Percentiles rank a stretch among this genome's conserved stretches.
Conservation (phyloP, 768 basidiomycete species). For the Suillus tomentosus region DNA sequence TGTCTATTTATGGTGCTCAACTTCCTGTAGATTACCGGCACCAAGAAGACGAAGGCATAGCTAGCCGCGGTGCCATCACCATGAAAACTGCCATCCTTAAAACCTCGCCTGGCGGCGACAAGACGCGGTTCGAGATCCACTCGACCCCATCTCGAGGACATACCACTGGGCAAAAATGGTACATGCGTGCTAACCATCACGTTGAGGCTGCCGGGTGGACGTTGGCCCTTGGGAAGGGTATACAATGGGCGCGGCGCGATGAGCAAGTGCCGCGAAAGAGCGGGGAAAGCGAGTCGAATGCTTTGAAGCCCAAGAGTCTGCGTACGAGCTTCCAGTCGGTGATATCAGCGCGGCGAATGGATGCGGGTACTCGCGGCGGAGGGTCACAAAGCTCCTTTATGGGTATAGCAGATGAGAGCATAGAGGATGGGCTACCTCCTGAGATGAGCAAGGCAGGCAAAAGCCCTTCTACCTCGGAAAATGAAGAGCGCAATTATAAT, state of each 20-base stretch:
- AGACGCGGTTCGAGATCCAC: constrained; percentile 82
- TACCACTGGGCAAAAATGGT: constrained; percentile 67
- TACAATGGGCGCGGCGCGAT: constrained; percentile 67
- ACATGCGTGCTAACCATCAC: constrained; percentile 82
- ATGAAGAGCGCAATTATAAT: constrained; percentile 42
- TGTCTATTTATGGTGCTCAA: constrained; percentile 6
- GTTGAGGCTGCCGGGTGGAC: constrained; percentile 91
- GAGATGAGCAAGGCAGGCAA: neutral
- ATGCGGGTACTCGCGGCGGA: constrained; percentile 27
- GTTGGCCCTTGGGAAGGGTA: constrained; percentile 68
- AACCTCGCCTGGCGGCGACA: constrained; percentile 49
- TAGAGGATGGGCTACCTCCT: constrained; percentile 11
- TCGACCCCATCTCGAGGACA: constrained; percentile 54
- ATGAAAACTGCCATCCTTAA: constrained; percentile 79
- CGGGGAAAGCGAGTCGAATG: constrained; percentile 51
- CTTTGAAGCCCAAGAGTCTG: constrained; percentile 30
- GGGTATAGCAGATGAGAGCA: constrained; percentile 24
- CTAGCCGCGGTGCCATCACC: constrained; percentile 84
- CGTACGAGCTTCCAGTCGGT: constrained; percentile 36
- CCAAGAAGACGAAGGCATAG: constrained; percentile 86
- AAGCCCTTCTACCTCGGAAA: constrained; percentile 1
- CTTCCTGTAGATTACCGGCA: constrained; percentile 66
- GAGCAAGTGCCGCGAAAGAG: constrained; percentile 40
- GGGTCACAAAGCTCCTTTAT: constrained; percentile 28
- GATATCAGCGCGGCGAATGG: constrained; percentile 21